phyloP scores from a whole-genome alignment of 2,329 filamentous ascomycete species.

The Arthrobotrys musiformis region DNA sequence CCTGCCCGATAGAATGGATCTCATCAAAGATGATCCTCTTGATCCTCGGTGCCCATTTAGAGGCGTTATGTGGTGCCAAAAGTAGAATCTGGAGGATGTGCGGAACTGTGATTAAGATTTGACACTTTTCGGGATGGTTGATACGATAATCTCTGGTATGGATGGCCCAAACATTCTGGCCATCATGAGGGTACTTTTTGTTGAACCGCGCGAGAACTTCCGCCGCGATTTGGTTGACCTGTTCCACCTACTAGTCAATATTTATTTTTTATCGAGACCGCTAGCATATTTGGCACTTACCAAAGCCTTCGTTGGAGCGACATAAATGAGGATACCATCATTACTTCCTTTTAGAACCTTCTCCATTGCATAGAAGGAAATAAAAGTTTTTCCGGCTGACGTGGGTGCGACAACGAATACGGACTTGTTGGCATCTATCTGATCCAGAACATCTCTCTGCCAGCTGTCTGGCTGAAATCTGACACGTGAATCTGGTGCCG shows the following conservation, averaged over 20 bases:
- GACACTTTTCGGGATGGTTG: conserved; percentile 77
- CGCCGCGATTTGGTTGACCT: conserved; percentile 80
- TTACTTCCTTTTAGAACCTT: conserved; percentile 75
- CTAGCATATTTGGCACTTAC: conserved; percentile 60
- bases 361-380: conserved; percentile 85
- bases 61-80: conserved; percentile 73
- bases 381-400: conserved; percentile 83
- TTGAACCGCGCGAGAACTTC: conserved; percentile 79
- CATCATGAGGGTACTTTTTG: conserved; percentile 71
- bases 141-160: conserved; percentile 80
- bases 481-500: conserved; percentile 74
- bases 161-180: conserved; percentile 80
- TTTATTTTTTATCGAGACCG: not conserved
- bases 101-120: conserved; percentile 80
- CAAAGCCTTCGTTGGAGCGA: conserved; percentile 82
- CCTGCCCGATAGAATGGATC: conserved; percentile 81
- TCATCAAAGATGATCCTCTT: conserved; percentile 85
- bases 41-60: conserved; percentile 74
- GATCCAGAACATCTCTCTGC: conserved; percentile 79
- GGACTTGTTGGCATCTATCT: conserved; percentile 76
- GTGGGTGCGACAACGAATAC: conserved; percentile 81
- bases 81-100: conserved; percentile 84
- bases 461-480: conserved; percentile 79
- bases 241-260: not conserved
- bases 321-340: conserved; percentile 78